phyloP scores from a whole-genome alignment of 768 basidiomycete species.

The Lactarius deliciosus region DNA sequence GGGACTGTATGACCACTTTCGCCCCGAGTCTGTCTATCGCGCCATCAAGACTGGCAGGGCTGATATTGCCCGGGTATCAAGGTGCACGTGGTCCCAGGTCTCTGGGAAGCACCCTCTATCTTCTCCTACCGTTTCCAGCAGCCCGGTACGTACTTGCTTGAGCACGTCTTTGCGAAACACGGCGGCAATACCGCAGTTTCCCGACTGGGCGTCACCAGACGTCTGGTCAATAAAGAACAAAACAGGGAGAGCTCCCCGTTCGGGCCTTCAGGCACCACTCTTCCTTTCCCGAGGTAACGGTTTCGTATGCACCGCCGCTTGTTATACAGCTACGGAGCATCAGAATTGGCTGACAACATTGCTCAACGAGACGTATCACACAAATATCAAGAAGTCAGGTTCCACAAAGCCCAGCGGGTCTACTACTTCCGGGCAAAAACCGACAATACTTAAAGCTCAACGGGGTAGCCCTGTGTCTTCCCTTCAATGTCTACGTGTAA shows the following conservation, averaged over 20 bases:
- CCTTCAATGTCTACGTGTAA: neutral
- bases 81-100: neutral
- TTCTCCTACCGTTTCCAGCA: neutral
- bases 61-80: neutral
- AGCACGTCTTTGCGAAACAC: neutral
- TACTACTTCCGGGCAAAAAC: neutral
- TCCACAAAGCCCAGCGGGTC: neutral
- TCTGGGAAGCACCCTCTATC: neutral
- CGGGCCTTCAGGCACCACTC: neutral
- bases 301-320: neutral
- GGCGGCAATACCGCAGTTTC: neutral
- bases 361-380: neutral
- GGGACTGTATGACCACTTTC: neutral
- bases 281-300: neutral
- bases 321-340: neutral
- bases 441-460: neutral
- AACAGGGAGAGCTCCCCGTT: neutral
- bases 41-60: neutral
- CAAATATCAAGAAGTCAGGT: neutral
- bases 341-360: neutral
- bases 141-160: neutral
- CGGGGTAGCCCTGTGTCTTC: neutral
- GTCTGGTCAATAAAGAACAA: neutral
- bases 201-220: neutral
- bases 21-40: neutral